Evolutionary conservation across 805 yeast species (phyloP).

Genomic region (Pichia exigua): DNA sequence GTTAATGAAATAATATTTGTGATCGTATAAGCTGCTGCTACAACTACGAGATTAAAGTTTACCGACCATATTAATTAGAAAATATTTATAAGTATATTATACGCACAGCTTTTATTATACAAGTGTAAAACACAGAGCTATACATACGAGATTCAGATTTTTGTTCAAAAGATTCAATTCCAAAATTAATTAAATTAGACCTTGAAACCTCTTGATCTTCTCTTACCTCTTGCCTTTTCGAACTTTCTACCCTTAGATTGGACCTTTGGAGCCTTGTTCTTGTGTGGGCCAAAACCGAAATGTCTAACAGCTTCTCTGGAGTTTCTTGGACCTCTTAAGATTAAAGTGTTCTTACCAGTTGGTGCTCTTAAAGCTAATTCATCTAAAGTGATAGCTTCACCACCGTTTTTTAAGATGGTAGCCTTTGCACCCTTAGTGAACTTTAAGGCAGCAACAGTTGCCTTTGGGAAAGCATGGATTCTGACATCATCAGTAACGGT

Average conservation of each 20-base stretch:
- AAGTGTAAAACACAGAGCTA: slow-evolving; percentile 1
- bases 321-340: slow-evolving; percentile 98
- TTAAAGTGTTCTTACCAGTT: slow-evolving; percentile 97
- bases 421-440: slow-evolving; percentile 99
- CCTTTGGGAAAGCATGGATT: slow-evolving; percentile 88
- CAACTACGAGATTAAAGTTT: neutral
- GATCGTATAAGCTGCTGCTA: no score
- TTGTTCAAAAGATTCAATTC: neutral
- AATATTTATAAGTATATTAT: neutral
- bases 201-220: slow-evolving; percentile 99
- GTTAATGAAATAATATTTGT: no score
- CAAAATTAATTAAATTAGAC: slow-evolving; percentile 54
- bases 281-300: slow-evolving; percentile 99
- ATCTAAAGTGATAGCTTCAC: slow-evolving; percentile 98
- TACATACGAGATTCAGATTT: neutral
- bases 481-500: slow-evolving; percentile 98
- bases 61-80: neutral
- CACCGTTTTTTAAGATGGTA: slow-evolving; percentile 95
- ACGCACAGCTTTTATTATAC: neutral
- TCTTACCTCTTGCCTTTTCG: slow-evolving; percentile 99
- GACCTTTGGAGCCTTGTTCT: slow-evolving; percentile 98
- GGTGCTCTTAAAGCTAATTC: slow-evolving; percentile 99
- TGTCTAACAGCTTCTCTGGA: slow-evolving; percentile 99
- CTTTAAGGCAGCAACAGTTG: slow-evolving; percentile 98
- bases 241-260: slow-evolving; percentile 97